A percentile compares a stretch with the other conserved stretches of the same genome.
phyloP scores from a whole-genome alignment of 805 yeast genomes.

The Isabelozyma gotoi region DNA sequence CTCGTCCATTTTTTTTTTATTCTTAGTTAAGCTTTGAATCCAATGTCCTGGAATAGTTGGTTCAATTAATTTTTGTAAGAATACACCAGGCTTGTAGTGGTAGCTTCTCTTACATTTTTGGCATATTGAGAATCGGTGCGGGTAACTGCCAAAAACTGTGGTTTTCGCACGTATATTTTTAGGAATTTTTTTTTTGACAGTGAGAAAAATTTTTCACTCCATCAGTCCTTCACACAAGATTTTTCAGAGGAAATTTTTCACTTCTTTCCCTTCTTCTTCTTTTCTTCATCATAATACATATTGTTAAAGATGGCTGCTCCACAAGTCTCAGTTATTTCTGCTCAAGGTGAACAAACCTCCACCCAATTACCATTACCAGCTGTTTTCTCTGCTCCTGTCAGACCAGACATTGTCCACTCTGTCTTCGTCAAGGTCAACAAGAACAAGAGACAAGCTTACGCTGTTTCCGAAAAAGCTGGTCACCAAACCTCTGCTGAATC shows the following conservation, averaged over 20 bases:
- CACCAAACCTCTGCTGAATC: constrained; percentile 99
- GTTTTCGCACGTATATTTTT: too few relatives aligned
- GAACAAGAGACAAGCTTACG: constrained; percentile 99
- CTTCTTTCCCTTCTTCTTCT: constrained; percentile 8
- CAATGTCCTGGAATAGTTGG: too few relatives aligned
- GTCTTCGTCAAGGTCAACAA: constrained; percentile 98
- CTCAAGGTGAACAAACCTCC: constrained; percentile 83
- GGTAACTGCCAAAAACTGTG: too few relatives aligned
- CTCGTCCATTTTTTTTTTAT: constrained; percentile 33
- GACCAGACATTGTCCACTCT: constrained; percentile 99
- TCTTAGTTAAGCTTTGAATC: constrained; percentile 11
- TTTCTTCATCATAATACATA: constrained; percentile 19
- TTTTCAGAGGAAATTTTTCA: constrained; percentile 15
- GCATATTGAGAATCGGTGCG: too few relatives aligned
- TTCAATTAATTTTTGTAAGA: too few relatives aligned
- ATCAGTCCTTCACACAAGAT: too few relatives aligned
- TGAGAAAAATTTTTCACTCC: too few relatives aligned
- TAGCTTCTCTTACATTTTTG: too few relatives aligned
- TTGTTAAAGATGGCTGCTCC: constrained; percentile 59
- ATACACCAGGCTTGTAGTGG: too few relatives aligned
- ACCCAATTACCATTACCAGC: constrained; percentile 92
- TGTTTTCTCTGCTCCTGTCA: constrained; percentile 99
- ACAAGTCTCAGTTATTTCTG: constrained; percentile 92
- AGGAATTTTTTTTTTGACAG: too few relatives aligned
- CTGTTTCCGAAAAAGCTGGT: constrained; percentile 99